These are phyloP conservation scores for Lepiota brunneoincarnata DNA, from an alignment of 768 basidiomycete species.

Conservation along the genomic window DNA sequence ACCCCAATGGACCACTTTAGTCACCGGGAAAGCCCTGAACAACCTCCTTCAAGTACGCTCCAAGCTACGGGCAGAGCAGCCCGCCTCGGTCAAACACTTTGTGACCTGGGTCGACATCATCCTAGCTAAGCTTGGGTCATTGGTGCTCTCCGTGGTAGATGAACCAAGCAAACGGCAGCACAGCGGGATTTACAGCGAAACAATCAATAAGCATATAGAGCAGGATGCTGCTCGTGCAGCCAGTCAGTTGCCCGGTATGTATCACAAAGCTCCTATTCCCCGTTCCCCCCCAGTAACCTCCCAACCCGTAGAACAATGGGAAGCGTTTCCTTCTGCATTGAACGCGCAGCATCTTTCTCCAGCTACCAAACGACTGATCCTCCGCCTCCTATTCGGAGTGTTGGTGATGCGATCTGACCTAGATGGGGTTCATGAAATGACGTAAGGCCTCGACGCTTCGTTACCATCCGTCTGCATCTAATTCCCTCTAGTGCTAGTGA, in stretches of 20 bases:
- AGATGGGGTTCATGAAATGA: not conserved
- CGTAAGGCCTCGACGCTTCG: not conserved
- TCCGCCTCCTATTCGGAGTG: conserved; percentile 52
- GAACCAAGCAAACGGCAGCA: not conserved
- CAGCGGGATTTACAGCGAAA: conserved; percentile 16
- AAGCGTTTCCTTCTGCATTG: conserved; percentile 40
- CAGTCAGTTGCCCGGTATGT: conserved; percentile 64
- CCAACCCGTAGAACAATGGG: conserved; percentile 49
- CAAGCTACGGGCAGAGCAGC: not conserved
- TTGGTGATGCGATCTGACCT: conserved; percentile 52
- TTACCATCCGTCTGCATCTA: not conserved
- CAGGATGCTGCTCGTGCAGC: conserved; percentile 57
- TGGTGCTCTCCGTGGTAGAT: conserved; percentile 13
- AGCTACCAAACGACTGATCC: conserved; percentile 56
- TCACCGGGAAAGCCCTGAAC: conserved; percentile 12
- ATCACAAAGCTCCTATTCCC: not conserved
- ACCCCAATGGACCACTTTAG: not conserved
- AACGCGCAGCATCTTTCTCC: conserved; percentile 52
- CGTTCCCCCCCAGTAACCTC: not conserved
- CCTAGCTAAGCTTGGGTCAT: conserved; percentile 5
- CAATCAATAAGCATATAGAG: conserved; percentile 38
- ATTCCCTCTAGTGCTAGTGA: not conserved
- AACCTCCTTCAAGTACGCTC: conserved; percentile 8
- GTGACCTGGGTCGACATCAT: not conserved
- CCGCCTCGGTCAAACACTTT: not conserved